Conservation (phyloP, 768 basidiomycete genomes). For the Boletellus ananas region DNA sequence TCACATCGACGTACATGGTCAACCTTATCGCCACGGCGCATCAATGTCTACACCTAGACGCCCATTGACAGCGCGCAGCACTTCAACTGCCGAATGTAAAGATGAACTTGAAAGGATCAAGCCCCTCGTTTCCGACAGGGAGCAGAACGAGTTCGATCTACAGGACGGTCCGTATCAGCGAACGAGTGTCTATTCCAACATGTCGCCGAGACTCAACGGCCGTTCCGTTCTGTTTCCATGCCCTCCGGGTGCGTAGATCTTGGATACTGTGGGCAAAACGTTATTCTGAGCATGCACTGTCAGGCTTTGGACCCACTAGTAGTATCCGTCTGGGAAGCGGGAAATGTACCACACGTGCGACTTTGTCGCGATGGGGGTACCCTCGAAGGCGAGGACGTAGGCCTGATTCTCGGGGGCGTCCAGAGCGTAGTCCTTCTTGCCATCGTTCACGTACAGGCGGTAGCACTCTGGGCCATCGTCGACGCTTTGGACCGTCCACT, state of each 20-base stretch:
- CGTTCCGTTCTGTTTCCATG: conserved; percentile 5
- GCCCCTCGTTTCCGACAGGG: conserved; percentile 1
- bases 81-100: neutral
- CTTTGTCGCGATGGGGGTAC: conserved; percentile 1
- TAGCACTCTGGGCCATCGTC: conserved; percentile 6
- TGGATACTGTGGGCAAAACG: neutral
- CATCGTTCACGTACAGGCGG: conserved; percentile 9
- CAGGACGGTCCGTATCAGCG: neutral
- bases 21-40: neutral
- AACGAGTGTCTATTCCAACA: no score
- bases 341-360: conserved; percentile 7
- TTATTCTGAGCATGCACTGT: neutral
- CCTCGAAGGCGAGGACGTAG: neutral
- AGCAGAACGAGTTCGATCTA: conserved; percentile 6
- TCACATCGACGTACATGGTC: neutral
- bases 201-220: neutral
- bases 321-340: conserved; percentile 4
- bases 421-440: conserved; percentile 6
- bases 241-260: neutral
- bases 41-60: neutral
- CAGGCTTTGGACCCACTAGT: neutral
- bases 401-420: neutral
- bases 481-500: conserved; percentile 11
- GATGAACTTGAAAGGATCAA: conserved; percentile 8
- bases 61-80: neutral